phyloP scores from a whole-genome alignment of 345 rosid genomes.

The Mercurialis annua region DNA sequence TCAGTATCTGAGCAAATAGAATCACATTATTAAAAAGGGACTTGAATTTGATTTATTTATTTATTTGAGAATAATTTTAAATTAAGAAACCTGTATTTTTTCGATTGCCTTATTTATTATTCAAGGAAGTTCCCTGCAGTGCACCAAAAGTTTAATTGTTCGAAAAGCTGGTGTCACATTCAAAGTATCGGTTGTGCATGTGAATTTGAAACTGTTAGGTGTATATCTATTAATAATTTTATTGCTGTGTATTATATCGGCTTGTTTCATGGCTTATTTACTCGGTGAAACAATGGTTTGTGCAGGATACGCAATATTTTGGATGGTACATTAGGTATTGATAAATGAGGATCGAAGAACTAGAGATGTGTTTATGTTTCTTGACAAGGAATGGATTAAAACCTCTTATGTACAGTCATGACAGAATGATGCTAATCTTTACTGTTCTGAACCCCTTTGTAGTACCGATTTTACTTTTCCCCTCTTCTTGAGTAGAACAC shows the following conservation, averaged over 20 bases:
- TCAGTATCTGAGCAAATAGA: not conserved
- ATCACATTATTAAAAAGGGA: not conserved
- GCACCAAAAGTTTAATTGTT: not conserved
- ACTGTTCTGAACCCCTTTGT: not conserved
- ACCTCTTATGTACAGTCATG: conserved; percentile 37
- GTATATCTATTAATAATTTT: not conserved
- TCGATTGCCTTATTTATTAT: no score
- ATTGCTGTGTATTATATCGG: not conserved
- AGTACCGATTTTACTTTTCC: no score
- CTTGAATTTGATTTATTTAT: not conserved
- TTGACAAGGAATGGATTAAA: not conserved
- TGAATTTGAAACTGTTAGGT: not conserved
- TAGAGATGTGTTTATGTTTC: not conserved
- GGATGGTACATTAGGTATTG: no score
- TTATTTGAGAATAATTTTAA: not conserved
- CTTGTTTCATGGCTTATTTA: not conserved
- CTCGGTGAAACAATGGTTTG: conserved; percentile 9
- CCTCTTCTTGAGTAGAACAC: no score
- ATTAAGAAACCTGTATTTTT: not conserved
- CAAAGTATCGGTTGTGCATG: not conserved
- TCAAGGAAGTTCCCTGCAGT: not conserved
- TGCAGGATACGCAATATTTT: conserved; percentile 49
- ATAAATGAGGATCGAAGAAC: conserved; percentile 49
- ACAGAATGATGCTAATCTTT: conserved; percentile 67
- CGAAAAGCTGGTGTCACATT: not conserved